Percentiles rank a stretch among this genome's conserved stretches.
Conservation (phyloP, 148 eudicot genomes). For the Suaeda aralocaspica region DNA sequence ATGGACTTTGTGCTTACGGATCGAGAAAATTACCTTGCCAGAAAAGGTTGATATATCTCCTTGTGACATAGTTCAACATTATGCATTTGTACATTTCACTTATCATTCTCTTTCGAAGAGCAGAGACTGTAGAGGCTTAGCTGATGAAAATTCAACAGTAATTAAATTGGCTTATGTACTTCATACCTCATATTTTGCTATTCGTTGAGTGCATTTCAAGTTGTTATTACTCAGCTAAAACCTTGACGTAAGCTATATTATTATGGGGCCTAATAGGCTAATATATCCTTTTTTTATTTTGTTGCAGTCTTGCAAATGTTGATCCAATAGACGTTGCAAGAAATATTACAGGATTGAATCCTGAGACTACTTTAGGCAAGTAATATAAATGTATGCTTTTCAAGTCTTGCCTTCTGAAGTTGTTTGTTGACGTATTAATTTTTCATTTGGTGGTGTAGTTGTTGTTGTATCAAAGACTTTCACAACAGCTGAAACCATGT, state of each 20-base stretch:
- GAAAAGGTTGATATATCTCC: no score
- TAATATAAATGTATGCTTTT: constrained; percentile 13
- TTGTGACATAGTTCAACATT: no score
- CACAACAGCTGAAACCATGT: constrained; percentile 98
- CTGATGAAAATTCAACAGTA: no score
- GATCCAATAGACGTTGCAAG: constrained; percentile 94
- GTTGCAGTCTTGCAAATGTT: constrained; percentile 89
- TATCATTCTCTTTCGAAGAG: no score
- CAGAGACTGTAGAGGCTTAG: no score
- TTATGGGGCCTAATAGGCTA: constrained; percentile 11
- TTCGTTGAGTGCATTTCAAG: neutral
- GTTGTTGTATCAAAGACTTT: constrained; percentile 98
- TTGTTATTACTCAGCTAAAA: neutral
- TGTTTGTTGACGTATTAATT: constrained; percentile 8
- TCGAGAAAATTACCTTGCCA: no score
- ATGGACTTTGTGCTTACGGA: no score
- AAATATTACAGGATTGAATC: constrained; percentile 78
- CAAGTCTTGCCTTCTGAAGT: neutral
- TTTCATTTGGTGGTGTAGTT: constrained; percentile 44
- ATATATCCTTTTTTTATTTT: constrained; percentile 15
- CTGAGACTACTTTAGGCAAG: constrained; percentile 92
- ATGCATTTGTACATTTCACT: no score
- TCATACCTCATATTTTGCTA: no score
- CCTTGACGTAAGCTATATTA: neutral
- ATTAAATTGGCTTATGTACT: no score